Base-by-base conservation (phyloP, 2,329 filamentous ascomycete species). In the Ascochyta koolunga region DNA sequence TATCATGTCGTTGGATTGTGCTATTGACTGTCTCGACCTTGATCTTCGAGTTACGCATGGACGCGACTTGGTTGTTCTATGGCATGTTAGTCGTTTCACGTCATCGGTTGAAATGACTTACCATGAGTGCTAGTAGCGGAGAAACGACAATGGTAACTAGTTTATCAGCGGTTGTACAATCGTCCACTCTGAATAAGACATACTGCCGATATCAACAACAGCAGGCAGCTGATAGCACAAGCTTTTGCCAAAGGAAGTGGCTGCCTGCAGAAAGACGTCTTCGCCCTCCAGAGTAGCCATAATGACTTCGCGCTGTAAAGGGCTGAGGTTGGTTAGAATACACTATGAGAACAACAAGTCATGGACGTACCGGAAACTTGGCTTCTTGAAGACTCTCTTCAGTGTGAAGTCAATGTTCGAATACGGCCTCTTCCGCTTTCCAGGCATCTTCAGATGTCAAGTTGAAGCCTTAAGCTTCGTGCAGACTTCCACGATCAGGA, bases 211-310 rank as follows among this genome's bases (percentile, higher is more conserved):
- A 67, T 93, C 89, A 51, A 96, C 87, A 27, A 97, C 87, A 21
- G 93, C 93, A 8, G 93, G 93, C 1, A 97, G 82, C 72, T 97
- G 93, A 71, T 93, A 97, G 77, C 93, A 97, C 47, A 97, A 76
- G 68, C 91, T 96, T 76, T 97, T 97, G 36, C 93, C 93, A 73
- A 97, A 97, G 9, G 89, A 91, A 3, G 90, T 93, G 49, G 90
- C 90, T 40, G 93, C 93, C 75, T 97, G 93, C 1, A 98, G 83
- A 69, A 96, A 97, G 37, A 98, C 89, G 87, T 98, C 93, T 59
- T 93, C 83, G 15, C 91, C 89, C 50, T 89, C 85, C 8, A 97
- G 81, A 2, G 90, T 90, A 7, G 91, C 89, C 53, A 83, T 81
- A 50, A 98, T 93, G 51, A 97, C 92, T 68, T 98, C 92, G 55